Evolutionary conservation across 148 eudicot genomes (phyloP).

Genomic region (Silene uniflora): DNA sequence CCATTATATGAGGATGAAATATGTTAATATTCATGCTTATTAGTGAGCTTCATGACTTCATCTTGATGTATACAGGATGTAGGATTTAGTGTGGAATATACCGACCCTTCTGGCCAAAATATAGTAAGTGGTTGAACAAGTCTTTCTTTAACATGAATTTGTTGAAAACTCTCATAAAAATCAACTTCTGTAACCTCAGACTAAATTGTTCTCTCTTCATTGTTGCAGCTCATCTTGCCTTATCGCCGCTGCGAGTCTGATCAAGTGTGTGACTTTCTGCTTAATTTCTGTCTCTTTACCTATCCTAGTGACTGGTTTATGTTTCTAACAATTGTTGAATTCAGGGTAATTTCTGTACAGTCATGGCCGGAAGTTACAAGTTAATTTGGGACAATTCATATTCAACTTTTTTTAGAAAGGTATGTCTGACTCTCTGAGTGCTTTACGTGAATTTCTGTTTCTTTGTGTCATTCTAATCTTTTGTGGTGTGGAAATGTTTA

Average conservation of each 20-base stretch:
- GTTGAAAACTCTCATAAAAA: not conserved
- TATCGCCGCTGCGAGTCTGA: constrained; percentile 84
- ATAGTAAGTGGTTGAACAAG: constrained; percentile 43
- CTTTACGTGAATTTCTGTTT: not conserved
- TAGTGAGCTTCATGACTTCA: constrained; percentile 17
- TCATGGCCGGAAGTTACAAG: constrained; percentile 78
- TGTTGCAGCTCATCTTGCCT: constrained; percentile 74
- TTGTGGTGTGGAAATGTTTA: not conserved
- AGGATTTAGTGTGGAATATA: constrained; percentile 83
- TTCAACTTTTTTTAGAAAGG: constrained; percentile 88
- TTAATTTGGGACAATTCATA: constrained; percentile 92
- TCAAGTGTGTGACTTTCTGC: constrained; percentile 54
- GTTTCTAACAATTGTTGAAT: constrained; percentile 18
- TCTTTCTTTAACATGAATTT: constrained; percentile 4
- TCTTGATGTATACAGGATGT: constrained; percentile 61
- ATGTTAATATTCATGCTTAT: no score
- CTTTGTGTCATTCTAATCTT: not conserved
- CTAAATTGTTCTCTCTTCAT: constrained; percentile 17
- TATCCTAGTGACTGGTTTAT: not conserved
- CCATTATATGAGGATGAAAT: not conserved
- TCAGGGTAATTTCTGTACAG: constrained; percentile 91
- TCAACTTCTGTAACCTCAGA: no score
- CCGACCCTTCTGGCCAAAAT: constrained; percentile 59
- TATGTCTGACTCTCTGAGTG: constrained; percentile 10
- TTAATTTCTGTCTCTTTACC: not conserved